Evolutionary conservation across 148 eudicot species (phyloP), one percentile per base, ranked within the genome.

Genomic region (Camellia sinensis): DNA sequence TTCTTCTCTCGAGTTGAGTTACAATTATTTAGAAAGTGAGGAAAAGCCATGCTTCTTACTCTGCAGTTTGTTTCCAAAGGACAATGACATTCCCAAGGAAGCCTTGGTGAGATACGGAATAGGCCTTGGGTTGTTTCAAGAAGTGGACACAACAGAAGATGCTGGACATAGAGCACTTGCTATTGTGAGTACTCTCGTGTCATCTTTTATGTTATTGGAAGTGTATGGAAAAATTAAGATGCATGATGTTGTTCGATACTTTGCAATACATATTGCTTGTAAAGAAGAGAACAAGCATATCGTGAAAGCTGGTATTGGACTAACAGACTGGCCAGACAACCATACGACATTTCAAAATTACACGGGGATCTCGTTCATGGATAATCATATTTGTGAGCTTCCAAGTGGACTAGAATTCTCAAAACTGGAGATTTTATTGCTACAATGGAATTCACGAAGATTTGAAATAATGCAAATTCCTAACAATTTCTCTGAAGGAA

Each of bases 1-100:
- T 54, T 54, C 59, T 54, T 13, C 3, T 8, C 59, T 54, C 12
- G 14, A 54, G 3, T 54, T 54, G 59, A 54, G 59, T 54, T 6
- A 54, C 59, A 12, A 54, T 8, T 54, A 54, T 54, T 54, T 54
- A 54, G 37, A 56, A 18, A 57, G 11, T 8, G 8, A 44, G 0
- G 37, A 29, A 29, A 80, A 80, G 48, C 2, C 14, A 22, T 22
- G 65, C 5, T 67, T 71, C 45, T 21, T 79, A 3, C 68, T 79
- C 52, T 48, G 6, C 52, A 48, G 5, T 0, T 8, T 54, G 59
- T 54, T 54, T 54, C 59, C 59, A 54, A 0, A 54, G 59, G 59
- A 54, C 0, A 13, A 3, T 54, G 3, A 7, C 59, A 54, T 54
- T 54, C 14, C 59, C 11, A 9, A 7, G 12, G 59, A 54, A 12